phyloP scores from a whole-genome alignment of 2,329 filamentous ascomycete genomes.

The Coniochaeta sp. region DNA sequence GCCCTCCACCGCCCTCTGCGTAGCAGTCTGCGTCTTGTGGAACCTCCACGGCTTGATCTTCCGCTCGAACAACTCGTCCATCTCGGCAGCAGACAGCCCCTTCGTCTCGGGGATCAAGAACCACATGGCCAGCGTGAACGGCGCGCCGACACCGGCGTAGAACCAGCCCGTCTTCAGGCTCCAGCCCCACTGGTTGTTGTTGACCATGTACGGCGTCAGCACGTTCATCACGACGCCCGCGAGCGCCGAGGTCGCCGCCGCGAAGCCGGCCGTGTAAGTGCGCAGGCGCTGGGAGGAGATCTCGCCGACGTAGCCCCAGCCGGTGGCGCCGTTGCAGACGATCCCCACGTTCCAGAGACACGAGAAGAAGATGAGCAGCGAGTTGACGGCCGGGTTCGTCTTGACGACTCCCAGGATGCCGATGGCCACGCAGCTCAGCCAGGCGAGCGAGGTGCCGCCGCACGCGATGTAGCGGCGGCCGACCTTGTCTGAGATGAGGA shows the following conservation, averaged over 20 bases:
- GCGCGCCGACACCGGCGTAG: too few species aligned
- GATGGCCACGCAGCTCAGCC: conserved; percentile 28
- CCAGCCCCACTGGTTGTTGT: conserved; percentile 22
- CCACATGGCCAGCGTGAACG: conserved; percentile 27
- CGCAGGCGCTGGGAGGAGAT: conserved; percentile 31
- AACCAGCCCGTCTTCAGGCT: conserved; percentile 38
- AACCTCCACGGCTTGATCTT: conserved; percentile 5
- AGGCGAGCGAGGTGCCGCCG: conserved; percentile 27
- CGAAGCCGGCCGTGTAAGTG: conserved; percentile 29
- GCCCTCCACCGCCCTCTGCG: too few species aligned
- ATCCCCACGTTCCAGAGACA: conserved; percentile 33
- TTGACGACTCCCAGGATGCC: conserved; percentile 33
- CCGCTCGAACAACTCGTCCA: conserved; percentile 29
- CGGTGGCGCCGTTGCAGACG: conserved; percentile 32
- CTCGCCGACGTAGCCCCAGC: conserved; percentile 34
- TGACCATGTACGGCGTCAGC: conserved; percentile 36
- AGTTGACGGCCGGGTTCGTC: conserved; percentile 21
- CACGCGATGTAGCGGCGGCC: conserved; percentile 30
- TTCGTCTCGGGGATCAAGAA: conserved; percentile 29
- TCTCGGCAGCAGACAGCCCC: conserved; percentile 26
- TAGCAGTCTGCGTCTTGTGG: too few species aligned
- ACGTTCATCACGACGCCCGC: conserved; percentile 37
- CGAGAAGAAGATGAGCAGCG: conserved; percentile 32
- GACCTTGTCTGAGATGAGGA: conserved; percentile 25
- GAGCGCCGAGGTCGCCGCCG: conserved; percentile 29